A percentile compares a stretch with the other conserved stretches of the same genome.
Evolutionary conservation across 148 eudicot species (phyloP).

Genomic region (Amaranthus hypochondriacus): DNA sequence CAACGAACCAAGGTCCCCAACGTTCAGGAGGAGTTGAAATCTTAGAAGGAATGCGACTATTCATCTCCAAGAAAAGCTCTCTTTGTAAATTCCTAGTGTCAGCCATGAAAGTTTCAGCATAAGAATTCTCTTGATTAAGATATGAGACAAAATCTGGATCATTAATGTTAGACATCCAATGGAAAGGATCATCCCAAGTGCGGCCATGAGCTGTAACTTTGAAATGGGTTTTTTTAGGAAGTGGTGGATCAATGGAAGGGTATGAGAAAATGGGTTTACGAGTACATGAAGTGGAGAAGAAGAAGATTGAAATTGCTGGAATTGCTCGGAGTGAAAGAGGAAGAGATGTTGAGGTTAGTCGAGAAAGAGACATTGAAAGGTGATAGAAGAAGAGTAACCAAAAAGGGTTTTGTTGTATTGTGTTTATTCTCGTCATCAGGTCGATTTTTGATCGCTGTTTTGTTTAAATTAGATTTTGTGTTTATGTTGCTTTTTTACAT

Average conservation of each 20-base stretch:
- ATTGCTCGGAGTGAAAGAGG: slow-evolving; percentile 16
- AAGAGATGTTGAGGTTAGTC: slow-evolving; percentile 20
- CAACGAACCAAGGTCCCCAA: slow-evolving; percentile 77
- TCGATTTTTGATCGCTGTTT: too few relatives aligned
- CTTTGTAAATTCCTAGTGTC: slow-evolving; percentile 44
- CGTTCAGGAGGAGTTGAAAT: slow-evolving; percentile 68
- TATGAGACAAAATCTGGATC: slow-evolving; percentile 72
- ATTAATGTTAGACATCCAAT: slow-evolving; percentile 78
- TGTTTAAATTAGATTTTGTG: too few relatives aligned
- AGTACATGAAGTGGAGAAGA: slow-evolving; percentile 38
- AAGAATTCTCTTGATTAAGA: slow-evolving; percentile 55
- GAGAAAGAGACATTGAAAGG: slow-evolving; percentile 10
- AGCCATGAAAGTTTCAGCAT: slow-evolving; percentile 66
- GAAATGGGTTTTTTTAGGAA: slow-evolving; percentile 61
- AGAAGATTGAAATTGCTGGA: slow-evolving; percentile 21
- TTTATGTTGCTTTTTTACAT: too few relatives aligned
- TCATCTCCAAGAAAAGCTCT: slow-evolving; percentile 59
- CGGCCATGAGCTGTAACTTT: slow-evolving; percentile 55
- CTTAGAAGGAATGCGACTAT: slow-evolving; percentile 42
- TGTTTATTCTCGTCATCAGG: too few relatives aligned
- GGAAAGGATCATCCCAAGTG: slow-evolving; percentile 77
- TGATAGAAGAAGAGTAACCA: too few relatives aligned
- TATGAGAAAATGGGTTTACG: slow-evolving; percentile 12
- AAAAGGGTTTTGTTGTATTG: too few relatives aligned
- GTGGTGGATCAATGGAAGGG: slow-evolving; percentile 39